These are phyloP conservation scores for Lactarius indigo DNA, from an alignment of 768 basidiomycete species.

Conservation along the genomic window DNA sequence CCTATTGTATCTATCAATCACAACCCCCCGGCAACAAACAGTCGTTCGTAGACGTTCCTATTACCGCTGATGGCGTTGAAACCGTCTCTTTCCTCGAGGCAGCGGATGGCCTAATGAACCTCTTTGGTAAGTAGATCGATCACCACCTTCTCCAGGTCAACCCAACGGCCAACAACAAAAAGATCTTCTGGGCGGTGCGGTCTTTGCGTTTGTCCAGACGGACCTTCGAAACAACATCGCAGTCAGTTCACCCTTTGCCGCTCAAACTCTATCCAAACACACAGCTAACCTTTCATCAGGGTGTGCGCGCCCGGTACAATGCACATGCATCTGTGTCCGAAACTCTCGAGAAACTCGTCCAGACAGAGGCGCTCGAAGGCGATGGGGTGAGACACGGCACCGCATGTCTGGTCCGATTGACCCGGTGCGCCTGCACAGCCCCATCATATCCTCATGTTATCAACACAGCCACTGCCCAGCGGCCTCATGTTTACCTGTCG, in stretches of 20 bases:
- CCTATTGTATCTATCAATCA: constrained; percentile 8
- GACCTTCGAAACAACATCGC: constrained; percentile 66
- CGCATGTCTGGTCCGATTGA: constrained; percentile 60
- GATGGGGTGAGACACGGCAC: constrained; percentile 45
- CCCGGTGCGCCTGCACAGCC: constrained; percentile 45
- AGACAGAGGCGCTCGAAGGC: constrained; percentile 43
- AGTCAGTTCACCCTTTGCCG: constrained; percentile 36
- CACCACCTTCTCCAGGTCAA: not conserved
- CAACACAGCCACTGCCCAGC: constrained; percentile 34
- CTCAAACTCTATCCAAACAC: not conserved
- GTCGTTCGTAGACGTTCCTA: constrained; percentile 85
- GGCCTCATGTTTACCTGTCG: constrained; percentile 66
- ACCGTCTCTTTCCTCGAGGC: constrained; percentile 81
- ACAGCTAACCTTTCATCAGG: constrained; percentile 38
- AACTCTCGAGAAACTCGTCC: constrained; percentile 61
- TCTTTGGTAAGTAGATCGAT: constrained; percentile 54
- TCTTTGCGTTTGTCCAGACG: constrained; percentile 71
- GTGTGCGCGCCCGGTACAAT: constrained; percentile 57
- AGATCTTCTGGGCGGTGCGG: constrained; percentile 66
- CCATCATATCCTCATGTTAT: not conserved
- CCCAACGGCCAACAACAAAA: not conserved
- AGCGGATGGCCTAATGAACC: constrained; percentile 73
- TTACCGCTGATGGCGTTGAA: constrained; percentile 75
- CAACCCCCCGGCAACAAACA: constrained; percentile 32
- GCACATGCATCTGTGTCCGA: constrained; percentile 40